Evolutionary conservation across 1,139 yeast genomes (phyloP).

Genomic region (Hyphopichia buzzinii): DNA sequence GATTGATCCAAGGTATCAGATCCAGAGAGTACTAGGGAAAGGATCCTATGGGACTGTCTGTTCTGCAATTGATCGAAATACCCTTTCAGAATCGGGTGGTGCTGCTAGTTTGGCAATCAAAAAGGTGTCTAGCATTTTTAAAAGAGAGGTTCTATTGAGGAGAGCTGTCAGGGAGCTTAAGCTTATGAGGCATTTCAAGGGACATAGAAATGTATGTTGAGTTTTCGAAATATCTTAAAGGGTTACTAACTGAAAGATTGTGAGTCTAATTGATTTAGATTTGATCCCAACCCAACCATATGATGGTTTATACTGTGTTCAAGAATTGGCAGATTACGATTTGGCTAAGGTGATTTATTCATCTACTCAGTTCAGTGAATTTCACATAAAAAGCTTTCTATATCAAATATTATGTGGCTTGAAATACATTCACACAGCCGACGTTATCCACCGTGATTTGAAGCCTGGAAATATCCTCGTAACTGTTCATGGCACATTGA

Average conservation of each 20-base stretch:
- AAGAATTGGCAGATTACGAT: constrained; percentile 78
- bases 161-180: constrained; percentile 79
- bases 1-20: constrained; percentile 61
- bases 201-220: constrained; percentile 63
- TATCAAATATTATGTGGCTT: constrained; percentile 81
- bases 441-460: constrained; percentile 79
- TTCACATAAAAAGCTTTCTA: constrained; percentile 70
- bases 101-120: constrained; percentile 61
- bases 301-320: constrained; percentile 82
- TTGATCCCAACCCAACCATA: constrained; percentile 62
- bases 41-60: constrained; percentile 93
- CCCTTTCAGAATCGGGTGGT: constrained; percentile 20
- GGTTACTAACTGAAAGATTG: constrained; percentile 40
- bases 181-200: constrained; percentile 74
- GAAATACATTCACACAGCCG: constrained; percentile 81
- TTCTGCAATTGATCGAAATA: constrained; percentile 75
- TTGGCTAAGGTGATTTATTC: constrained; percentile 76
- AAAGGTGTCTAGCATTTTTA: constrained; percentile 67
- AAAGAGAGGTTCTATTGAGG: constrained; percentile 60
- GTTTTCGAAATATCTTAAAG: not conserved
- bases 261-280: constrained; percentile 71
- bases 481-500: constrained; percentile 65
- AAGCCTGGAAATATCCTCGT: constrained; percentile 84
- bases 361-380: constrained; percentile 74
- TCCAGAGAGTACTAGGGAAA: constrained; percentile 68